These are phyloP conservation scores for Russula lepida DNA, from an alignment of 768 basidiomycete species.

Conservation along the genomic window DNA sequence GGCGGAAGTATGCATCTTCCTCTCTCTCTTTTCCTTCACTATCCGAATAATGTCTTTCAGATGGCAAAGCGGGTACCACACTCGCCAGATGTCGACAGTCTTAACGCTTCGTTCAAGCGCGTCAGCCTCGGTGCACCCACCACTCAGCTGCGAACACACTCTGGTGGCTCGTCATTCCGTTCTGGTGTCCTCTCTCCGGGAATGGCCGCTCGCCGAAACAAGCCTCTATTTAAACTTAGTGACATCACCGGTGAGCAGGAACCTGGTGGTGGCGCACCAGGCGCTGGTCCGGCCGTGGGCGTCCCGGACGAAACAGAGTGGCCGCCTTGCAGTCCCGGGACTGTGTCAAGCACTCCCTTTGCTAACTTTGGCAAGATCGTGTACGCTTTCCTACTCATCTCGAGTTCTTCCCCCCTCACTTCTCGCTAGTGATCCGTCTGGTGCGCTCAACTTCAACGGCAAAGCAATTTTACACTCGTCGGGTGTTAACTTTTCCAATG, in stretches of 20 bases:
- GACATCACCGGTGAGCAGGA: constrained; percentile 41
- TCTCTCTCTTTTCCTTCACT: not conserved
- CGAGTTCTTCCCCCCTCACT: not conserved
- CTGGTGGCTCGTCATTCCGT: constrained; percentile 30
- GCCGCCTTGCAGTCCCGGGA: constrained; percentile 21
- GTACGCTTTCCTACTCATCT: constrained; percentile 40
- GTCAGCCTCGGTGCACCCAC: constrained; percentile 25
- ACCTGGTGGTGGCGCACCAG: constrained; percentile 45
- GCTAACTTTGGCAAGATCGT: constrained; percentile 90
- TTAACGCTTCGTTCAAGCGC: constrained; percentile 34
- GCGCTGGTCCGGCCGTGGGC: constrained; percentile 65
- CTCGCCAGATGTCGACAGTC: constrained; percentile 33
- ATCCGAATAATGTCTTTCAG: constrained; percentile 28
- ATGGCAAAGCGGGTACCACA: constrained; percentile 38
- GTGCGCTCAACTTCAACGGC: constrained; percentile 86
- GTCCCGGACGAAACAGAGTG: constrained; percentile 40
- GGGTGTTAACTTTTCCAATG: constrained; percentile 85
- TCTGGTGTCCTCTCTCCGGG: constrained; percentile 32
- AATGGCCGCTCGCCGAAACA: constrained; percentile 36
- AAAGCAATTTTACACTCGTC: constrained; percentile 89
- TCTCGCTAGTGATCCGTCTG: constrained; percentile 75
- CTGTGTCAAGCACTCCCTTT: constrained; percentile 67
- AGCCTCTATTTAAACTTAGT: constrained; percentile 52
- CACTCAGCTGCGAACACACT: constrained; percentile 18
- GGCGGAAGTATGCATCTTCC: constrained; percentile 58